Evolutionary conservation across 352 stramenopile genomes (phyloP), one percentile per base, ranked within the genome.

Genomic region (Phytopythium chamaehyphon): DNA sequence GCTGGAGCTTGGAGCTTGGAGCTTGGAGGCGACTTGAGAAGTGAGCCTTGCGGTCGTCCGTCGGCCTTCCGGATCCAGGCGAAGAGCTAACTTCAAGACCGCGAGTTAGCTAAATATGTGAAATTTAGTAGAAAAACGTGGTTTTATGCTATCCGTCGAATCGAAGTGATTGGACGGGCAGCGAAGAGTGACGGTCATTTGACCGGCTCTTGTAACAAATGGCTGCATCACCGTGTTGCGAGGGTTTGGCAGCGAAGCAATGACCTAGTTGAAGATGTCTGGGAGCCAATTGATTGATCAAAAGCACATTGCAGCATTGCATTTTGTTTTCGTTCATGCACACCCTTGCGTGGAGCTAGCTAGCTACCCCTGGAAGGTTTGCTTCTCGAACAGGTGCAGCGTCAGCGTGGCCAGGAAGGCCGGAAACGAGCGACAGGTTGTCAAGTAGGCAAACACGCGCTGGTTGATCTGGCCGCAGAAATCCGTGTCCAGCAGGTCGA

Each of bases 331-430:
- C 28, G 9, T 33, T 33, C 28, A 33, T 33, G 5, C 28, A 33
- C 28, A 33, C 28, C 5, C 9, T 33, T 9, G 28, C 5, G 5
- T 33, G 28, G 28, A 3, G 9, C 40, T 35, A 52, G 0, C 82
- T 76, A 3, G 9, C 40, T 35, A 52, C 1, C 82, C 78, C 51
- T 93, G 83, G 55, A 95, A 95, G 0, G 88, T 97, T 57, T 94
- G 81, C 57, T 92, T 92, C 65, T 95, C 86, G 50, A 97, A 97
- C 23, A 96, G 66, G 65, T 92, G 71, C 42, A 96, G 65, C 33
- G 86, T 95, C 21, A 97, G 64, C n/a, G 73, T 92, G 23, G 80
- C 80, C 55, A 97, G 61, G 62, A 97, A 97, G 12, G 85, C 86
- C n/a, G 88, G 88, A 50, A 96, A 91, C 3, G 88, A 96, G 35